Evolutionary conservation across 73 alveolate genomes (phyloP).

Genomic region (Tetrahymena elliotti): DNA sequence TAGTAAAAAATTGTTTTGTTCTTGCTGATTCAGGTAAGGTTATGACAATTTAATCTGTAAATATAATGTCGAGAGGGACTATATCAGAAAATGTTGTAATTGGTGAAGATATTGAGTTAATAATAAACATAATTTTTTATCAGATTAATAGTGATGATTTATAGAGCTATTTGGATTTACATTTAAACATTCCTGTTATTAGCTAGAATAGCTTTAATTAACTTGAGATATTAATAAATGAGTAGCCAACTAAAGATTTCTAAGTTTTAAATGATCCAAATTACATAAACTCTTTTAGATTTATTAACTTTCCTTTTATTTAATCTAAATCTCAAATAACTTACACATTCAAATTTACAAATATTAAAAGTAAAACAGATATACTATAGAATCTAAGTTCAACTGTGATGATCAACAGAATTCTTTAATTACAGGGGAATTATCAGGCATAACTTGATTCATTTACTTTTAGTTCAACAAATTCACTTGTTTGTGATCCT

Average conservation of each 20-base stretch:
- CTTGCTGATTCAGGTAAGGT: background rate
- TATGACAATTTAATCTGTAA: background rate
- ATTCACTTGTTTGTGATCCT: background rate
- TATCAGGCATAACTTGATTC: background rate
- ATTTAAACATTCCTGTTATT: background rate
- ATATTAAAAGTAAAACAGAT: background rate
- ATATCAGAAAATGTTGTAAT: background rate
- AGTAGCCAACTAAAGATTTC: background rate
- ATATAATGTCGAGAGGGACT: background rate
- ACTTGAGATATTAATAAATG: background rate
- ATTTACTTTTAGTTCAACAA: background rate
- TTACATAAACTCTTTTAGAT: background rate
- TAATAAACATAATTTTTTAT: background rate
- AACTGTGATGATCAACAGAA: background rate
- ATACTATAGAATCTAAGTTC: background rate
- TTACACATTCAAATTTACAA: background rate
- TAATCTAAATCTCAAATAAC: background rate
- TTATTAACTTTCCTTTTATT: background rate
- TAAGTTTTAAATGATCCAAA: background rate
- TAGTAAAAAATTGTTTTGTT: background rate
- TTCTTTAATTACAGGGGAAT: background rate
- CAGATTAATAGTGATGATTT: background rate
- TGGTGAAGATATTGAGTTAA: background rate
- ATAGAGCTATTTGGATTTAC: background rate
- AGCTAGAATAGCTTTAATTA: background rate